Evolutionary conservation across 345 rosid genomes (phyloP).

Genomic region (Boechera stricta): DNA sequence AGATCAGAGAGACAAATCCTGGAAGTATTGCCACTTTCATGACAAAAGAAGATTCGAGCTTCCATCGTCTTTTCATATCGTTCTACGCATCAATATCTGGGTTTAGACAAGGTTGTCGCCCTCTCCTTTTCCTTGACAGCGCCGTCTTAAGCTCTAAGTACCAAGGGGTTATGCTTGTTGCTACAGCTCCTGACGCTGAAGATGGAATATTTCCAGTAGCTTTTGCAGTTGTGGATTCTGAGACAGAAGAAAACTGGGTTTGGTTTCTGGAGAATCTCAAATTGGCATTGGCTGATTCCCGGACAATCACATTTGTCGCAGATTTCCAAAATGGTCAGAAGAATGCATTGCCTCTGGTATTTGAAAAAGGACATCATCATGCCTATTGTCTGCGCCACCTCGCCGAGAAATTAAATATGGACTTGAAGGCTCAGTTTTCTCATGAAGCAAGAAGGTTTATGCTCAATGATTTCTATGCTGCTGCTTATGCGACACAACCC

Average conservation of each 20-base stretch:
- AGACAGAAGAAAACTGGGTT: constrained; percentile 82
- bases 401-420: constrained; percentile 71
- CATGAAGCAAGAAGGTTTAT: constrained; percentile 89
- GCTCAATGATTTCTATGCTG: constrained; percentile 76
- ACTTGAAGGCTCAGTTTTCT: constrained; percentile 83
- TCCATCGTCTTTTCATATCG: constrained; percentile 82
- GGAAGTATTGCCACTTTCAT: constrained; percentile 76
- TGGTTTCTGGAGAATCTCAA: constrained; percentile 83
- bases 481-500: constrained; percentile 65
- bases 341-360: constrained; percentile 64
- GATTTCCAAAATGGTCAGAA: constrained; percentile 77
- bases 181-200: constrained; percentile 75
- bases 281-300: constrained; percentile 55
- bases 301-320: constrained; percentile 76
- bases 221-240: constrained; percentile 79
- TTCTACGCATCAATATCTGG: constrained; percentile 83
- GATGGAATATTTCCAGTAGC: constrained; percentile 85
- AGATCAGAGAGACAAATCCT: constrained; percentile 88
- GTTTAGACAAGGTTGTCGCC: constrained; percentile 88
- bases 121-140: constrained; percentile 82
- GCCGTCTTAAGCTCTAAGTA: constrained; percentile 72
- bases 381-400: constrained; percentile 80
- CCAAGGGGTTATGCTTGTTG: constrained; percentile 75
- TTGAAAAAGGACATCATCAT: constrained; percentile 61
- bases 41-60: constrained; percentile 86